A percentile compares a stretch with the other conserved stretches of the same genome.
Evolutionary conservation across 306 rosid genomes (phyloP).

Genomic region (Trifolium dubium): DNA sequence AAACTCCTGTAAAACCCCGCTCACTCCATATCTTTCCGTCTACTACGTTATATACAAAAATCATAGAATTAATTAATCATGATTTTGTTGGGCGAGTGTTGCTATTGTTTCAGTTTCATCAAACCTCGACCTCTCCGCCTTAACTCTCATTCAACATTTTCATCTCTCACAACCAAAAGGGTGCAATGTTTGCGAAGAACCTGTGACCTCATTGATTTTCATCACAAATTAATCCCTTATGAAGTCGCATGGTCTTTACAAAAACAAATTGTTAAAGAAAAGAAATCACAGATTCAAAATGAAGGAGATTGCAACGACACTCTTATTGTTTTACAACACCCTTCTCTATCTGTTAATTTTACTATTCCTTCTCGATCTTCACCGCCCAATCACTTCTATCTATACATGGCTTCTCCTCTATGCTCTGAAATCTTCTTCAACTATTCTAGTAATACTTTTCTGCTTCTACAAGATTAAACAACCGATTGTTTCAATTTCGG

Average conservation of each 20-base stretch:
- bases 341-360: no score
- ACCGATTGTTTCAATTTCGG: no score
- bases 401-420: no score
- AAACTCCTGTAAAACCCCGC: no score
- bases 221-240: conserved; percentile 62
- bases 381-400: no score
- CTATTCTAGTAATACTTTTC: no score
- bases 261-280: conserved; percentile 46
- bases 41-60: no score
- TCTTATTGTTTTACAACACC: conserved; percentile 49
- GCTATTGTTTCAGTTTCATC: conserved; percentile 28
- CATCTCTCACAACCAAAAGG: conserved; percentile 16
- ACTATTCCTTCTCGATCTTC: no score
- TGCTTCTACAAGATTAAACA: no score
- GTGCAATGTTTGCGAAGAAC: conserved; percentile 33
- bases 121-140: conserved; percentile 17
- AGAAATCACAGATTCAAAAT: conserved; percentile 44
- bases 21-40: no score
- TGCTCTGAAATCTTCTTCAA: no score
- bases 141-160: background rate
- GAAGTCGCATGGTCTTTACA: conserved; percentile 58
- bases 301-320: conserved; percentile 48
- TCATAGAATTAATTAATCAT: background rate
- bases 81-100: conserved; percentile 24
- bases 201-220: conserved; percentile 73